Conservation (phyloP, 2,329 filamentous ascomycete species). For the Bipolaris bicolor region DNA sequence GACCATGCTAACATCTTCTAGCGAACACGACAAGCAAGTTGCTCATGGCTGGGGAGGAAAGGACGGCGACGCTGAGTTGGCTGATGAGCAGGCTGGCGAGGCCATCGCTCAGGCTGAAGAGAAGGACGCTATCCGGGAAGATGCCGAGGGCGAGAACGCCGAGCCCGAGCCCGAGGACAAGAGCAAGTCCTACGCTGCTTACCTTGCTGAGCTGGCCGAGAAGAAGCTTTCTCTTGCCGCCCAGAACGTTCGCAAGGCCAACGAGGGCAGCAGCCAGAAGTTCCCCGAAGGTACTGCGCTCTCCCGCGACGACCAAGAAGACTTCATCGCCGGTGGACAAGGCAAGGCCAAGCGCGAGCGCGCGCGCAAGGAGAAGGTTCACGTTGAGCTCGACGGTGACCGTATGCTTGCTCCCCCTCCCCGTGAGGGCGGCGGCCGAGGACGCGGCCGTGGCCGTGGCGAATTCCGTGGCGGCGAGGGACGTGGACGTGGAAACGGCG, state of each 20-base stretch:
- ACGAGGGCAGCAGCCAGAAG: slow-evolving; percentile 95
- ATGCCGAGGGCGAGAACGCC: slow-evolving; percentile 50
- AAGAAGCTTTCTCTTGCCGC: slow-evolving; percentile 76
- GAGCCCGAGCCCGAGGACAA: slow-evolving; percentile 75
- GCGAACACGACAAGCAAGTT: slow-evolving; percentile 84
- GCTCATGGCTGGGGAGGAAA: slow-evolving; percentile 87
- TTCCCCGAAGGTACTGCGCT: slow-evolving; percentile 82
- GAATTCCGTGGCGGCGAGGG: slow-evolving; percentile 62
- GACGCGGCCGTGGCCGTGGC: slow-evolving; percentile 57
- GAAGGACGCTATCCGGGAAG: slow-evolving; percentile 62
- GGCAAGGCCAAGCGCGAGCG: slow-evolving; percentile 84
- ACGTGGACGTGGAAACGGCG: slow-evolving; percentile 58
- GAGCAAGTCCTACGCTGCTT: slow-evolving; percentile 87
- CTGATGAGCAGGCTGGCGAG: slow-evolving; percentile 90
- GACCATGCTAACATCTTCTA: slow-evolving; percentile 44
- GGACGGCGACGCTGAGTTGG: slow-evolving; percentile 82
- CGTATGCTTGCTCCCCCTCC: slow-evolving; percentile 63
- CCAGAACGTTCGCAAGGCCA: slow-evolving; percentile 81
- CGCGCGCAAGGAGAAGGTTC: slow-evolving; percentile 89
- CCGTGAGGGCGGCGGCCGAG: slow-evolving; percentile 53
- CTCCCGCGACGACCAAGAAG: slow-evolving; percentile 65
- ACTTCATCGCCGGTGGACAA: slow-evolving; percentile 73
- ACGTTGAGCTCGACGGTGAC: slow-evolving; percentile 84
- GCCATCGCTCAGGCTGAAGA: slow-evolving; percentile 85
- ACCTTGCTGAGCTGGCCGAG: slow-evolving; percentile 76